These are phyloP conservation scores for Xylariaceae sp. DNA, from an alignment of 2,329 filamentous ascomycete genomes.

Conservation along the genomic window DNA sequence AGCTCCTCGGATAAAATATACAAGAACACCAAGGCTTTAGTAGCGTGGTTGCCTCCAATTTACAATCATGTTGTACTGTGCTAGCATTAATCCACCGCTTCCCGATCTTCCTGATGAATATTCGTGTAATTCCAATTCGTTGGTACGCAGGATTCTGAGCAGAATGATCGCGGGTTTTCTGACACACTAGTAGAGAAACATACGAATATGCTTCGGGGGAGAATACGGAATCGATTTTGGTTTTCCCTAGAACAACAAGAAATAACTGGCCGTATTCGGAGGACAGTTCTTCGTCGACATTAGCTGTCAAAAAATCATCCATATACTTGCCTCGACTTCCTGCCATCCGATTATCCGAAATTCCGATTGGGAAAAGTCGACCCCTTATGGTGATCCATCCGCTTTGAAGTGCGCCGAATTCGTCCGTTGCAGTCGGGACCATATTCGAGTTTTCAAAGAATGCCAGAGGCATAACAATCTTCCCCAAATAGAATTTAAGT, in stretches of 20 bases:
- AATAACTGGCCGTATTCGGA: not conserved
- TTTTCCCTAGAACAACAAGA: not conserved
- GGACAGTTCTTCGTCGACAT: not conserved
- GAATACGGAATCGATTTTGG: not conserved
- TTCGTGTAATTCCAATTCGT: not conserved
- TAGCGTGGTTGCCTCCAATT: not conserved
- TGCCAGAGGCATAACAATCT: not conserved
- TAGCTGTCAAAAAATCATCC: not conserved
- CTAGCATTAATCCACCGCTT: too few relatives aligned
- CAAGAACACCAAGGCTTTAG: not conserved
- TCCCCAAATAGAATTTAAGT: not conserved
- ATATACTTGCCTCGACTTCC: not conserved
- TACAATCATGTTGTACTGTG: not conserved
- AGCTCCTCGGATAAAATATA: not conserved
- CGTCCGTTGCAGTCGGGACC: not conserved
- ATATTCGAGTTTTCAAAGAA: not conserved
- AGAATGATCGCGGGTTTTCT: not conserved
- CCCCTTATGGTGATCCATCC: not conserved
- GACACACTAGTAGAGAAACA: not conserved
- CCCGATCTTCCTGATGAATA: not conserved
- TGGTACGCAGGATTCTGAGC: not conserved
- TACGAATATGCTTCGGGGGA: too few relatives aligned
- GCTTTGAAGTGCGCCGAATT: not conserved
- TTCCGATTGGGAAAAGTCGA: not conserved
- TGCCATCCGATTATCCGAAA: not conserved